Evolutionary conservation across 345 rosid species (phyloP).

Genomic region (Pistacia integerrima): DNA sequence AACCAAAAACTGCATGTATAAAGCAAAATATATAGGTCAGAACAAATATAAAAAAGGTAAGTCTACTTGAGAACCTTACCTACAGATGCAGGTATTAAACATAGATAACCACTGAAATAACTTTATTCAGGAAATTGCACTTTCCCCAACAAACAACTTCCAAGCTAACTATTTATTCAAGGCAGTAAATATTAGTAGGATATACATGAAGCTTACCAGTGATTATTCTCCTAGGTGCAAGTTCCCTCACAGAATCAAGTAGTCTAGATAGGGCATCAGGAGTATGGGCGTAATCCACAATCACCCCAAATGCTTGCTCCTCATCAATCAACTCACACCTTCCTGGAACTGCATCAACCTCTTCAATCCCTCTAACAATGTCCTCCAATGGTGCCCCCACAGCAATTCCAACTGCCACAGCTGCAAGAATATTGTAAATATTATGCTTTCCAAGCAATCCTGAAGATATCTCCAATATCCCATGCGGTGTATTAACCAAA

Average conservation of each 20-base stretch:
- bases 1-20: conserved; percentile 67
- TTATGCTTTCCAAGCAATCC: conserved; percentile 89
- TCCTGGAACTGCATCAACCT: conserved; percentile 93
- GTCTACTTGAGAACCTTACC: neutral
- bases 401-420: conserved; percentile 92
- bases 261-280: conserved; percentile 85
- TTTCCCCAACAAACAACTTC: neutral
- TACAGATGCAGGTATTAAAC: neutral
- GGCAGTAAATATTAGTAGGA: neutral
- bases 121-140: neutral
- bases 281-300: conserved; percentile 82
- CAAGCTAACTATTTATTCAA: neutral
- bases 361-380: conserved; percentile 92
- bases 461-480: conserved; percentile 87
- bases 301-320: conserved; percentile 93
- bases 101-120: neutral
- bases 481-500: conserved; percentile 85
- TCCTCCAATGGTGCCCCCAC: conserved; percentile 96
- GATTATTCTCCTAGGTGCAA: conserved; percentile 77
- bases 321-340: conserved; percentile 94
- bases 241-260: conserved; percentile 88
- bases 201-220: conserved; percentile 58
- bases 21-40: conserved; percentile 13
- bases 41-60: neutral
- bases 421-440: conserved; percentile 87